These are phyloP conservation scores for Amphibolis antarctica DNA, from an alignment of 106 monocot genomes.

Conservation along the genomic window DNA sequence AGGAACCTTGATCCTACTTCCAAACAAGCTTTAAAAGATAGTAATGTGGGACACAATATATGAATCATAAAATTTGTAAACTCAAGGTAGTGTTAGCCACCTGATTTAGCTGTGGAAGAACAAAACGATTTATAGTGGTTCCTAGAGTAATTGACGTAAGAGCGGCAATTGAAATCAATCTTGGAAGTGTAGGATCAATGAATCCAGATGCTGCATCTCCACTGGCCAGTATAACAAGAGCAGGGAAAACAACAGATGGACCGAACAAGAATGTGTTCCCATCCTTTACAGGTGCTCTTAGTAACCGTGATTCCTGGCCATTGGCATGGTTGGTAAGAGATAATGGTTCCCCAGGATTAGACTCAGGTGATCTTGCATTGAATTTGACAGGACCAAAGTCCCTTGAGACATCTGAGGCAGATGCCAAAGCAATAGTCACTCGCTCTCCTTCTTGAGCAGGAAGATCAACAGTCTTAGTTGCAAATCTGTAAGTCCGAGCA, in stretches of 20 bases:
- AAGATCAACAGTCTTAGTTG: conserved; percentile 71
- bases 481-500: conserved; percentile 79
- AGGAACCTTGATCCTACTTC: too few relatives aligned
- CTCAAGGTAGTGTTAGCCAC: conserved; percentile 15
- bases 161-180: conserved; percentile 47
- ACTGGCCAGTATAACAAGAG: conserved; percentile 65
- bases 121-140: conserved; percentile 39
- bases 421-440: conserved; percentile 65
- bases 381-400: conserved; percentile 64
- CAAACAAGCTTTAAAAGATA: too few relatives aligned
- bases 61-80: too few relatives aligned
- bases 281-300: conserved; percentile 51
- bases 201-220: conserved; percentile 71
- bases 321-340: conserved; percentile 71
- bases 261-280: conserved; percentile 37
- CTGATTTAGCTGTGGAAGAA: conserved; percentile 78
- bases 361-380: conserved; percentile 39
- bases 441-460: conserved; percentile 98
- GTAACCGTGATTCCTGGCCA: conserved; percentile 54
- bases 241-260: conserved; percentile 51
- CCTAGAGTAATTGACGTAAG: conserved; percentile 54
- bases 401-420: conserved; percentile 48
- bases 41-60: too few relatives aligned
- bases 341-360: conserved; percentile 69
- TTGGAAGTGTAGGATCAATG: conserved; percentile 63